These are phyloP conservation scores for Penicillium paxilli DNA, from an alignment of 495 filamentous ascomycete genomes.

Conservation along the genomic window DNA sequence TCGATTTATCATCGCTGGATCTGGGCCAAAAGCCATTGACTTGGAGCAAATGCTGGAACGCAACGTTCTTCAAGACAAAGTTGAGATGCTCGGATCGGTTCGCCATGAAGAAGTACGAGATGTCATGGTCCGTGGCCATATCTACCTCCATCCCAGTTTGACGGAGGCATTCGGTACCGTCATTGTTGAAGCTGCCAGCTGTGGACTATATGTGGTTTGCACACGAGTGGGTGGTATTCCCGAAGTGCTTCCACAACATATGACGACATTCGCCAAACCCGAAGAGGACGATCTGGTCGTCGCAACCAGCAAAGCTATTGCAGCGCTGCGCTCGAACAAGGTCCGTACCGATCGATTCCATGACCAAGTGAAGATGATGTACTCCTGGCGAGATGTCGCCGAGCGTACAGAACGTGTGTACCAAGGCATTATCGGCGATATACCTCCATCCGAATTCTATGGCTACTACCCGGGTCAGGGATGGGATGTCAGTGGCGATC, in stretches of 20 bases:
- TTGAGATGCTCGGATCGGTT: constrained; percentile 87
- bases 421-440: constrained; percentile 80
- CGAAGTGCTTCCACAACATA: constrained; percentile 88
- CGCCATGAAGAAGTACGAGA: constrained; percentile 95
- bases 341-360: constrained; percentile 93
- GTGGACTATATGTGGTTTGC: constrained; percentile 93
- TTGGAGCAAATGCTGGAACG: constrained; percentile 96
- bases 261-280: constrained; percentile 82
- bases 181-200: constrained; percentile 93
- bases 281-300: constrained; percentile 66
- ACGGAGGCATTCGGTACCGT: constrained; percentile 98
- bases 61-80: constrained; percentile 90
- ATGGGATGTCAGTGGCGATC: constrained; percentile 69
- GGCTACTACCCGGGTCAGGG: constrained; percentile 65
- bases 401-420: constrained; percentile 92
- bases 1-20: constrained; percentile 94
- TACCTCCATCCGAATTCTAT: constrained; percentile 85
- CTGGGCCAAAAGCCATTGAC: constrained; percentile 94
- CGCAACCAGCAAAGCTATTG: constrained; percentile 78
- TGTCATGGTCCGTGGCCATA: constrained; percentile 97
- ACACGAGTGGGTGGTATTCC: constrained; percentile 96
- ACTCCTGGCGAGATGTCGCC: constrained; percentile 95
- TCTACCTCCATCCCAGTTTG: constrained; percentile 91
- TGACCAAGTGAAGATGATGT: constrained; percentile 96
- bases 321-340: constrained; percentile 86